Evolutionary conservation across 352 stramenopile genomes (phyloP), one percentile per base, ranked within the genome.

Genomic region (Phytophthora syringae): DNA sequence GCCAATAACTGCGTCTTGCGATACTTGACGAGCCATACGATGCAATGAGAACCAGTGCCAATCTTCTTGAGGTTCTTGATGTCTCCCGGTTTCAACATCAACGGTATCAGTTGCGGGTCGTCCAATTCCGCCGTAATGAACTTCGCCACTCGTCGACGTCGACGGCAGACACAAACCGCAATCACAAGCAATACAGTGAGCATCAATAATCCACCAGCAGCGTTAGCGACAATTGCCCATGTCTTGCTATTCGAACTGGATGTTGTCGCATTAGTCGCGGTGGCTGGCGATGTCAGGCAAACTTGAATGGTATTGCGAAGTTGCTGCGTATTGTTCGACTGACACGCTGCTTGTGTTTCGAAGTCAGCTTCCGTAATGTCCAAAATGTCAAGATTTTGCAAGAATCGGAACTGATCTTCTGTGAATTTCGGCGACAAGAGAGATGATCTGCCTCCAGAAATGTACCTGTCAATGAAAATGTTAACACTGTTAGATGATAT

Each of bases 21-120:
- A 44, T 84, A 82, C 32, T 56, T 72, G 22, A 72, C 67, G 11
- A 87, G 67, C 50, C 62, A 84, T 25, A 84, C 76, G 7, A 84
- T 64, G 0, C 61, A 60, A 36, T 68, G 71, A 1, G 48, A 57
- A 20, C 74, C 76, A 22, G 49, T 42, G 1, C 65, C 72, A 27
- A 84, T 76, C 44, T 70, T 68, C 12, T 62, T 57, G 13, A 88
- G 20, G 32, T 82, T 72, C 25, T 82, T 74, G 30, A 84, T 69
- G 25, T 88, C 74, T 11, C 76, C 62, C 11, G 57, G 59, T 13
- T 79, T 81, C 27, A 84, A 53, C 60, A 80, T 74, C 13, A 84
- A 34, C 0, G 69, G 68, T 10, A 74, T 44, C 3, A 84, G 60
- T 7, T 78, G 65, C 20, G 72, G 53, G 32, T 84, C 76, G 48